Evolutionary conservation across 257 asterid species (phyloP).

Genomic region (Osmanthus fragrans): DNA sequence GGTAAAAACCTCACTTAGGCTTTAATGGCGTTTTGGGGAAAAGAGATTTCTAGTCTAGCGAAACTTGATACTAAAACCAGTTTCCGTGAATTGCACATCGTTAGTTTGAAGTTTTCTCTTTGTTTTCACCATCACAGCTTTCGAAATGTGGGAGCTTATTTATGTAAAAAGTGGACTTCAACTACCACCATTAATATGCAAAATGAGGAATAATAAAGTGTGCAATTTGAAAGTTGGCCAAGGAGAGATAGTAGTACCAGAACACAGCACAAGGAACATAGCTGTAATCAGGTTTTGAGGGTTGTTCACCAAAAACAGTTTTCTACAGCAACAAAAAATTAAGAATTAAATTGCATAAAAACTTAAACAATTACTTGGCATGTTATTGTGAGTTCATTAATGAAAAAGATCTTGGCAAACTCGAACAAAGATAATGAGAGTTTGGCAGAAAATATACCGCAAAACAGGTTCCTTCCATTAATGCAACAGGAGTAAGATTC

Average conservation of each 20-base stretch:
- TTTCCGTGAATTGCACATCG: no score
- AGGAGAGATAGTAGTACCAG: slow-evolving; percentile 58
- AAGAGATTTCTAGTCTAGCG: no score
- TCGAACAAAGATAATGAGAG: not conserved
- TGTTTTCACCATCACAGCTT: no score
- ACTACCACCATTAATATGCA: not conserved
- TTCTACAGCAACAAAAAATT: slow-evolving; percentile 50
- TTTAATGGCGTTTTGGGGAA: no score
- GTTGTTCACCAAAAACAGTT: slow-evolving; percentile 92
- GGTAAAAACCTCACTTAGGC: no score
- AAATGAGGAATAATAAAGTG: not conserved
- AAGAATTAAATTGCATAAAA: not conserved
- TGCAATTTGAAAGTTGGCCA: not conserved
- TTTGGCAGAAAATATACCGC: slow-evolving; percentile 56
- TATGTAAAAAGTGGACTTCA: no score
- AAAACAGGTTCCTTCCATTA: slow-evolving; percentile 90
- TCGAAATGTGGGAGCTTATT: no score
- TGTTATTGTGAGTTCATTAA: not conserved
- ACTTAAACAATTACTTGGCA: not conserved
- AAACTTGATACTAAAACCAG: no score
- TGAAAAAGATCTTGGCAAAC: not conserved
- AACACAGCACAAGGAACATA: slow-evolving; percentile 88
- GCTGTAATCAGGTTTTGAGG: slow-evolving; percentile 65
- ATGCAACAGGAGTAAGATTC: slow-evolving; percentile 98
- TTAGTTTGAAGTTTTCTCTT: no score